Percentiles rank a stretch among this genome's conserved stretches.
phyloP scores from a whole-genome alignment of 768 basidiomycete genomes.

The Termitomyces sp. region DNA sequence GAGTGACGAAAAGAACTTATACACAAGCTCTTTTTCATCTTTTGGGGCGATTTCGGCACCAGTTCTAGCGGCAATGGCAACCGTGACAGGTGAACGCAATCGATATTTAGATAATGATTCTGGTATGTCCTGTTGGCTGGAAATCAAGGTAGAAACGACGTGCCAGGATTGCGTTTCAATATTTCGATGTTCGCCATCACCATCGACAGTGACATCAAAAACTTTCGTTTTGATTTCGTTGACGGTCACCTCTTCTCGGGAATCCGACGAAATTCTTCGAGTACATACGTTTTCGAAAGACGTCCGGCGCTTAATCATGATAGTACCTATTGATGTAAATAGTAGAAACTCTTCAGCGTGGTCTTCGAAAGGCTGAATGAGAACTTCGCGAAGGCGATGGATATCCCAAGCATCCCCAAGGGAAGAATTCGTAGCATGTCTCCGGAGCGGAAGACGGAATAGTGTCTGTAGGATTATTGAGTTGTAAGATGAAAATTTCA shows the following conservation, averaged over 20 bases:
- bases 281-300: background rate
- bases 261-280: background rate
- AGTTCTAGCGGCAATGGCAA: constrained; percentile 20
- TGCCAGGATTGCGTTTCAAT: constrained; percentile 4
- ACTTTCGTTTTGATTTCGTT: background rate
- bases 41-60: constrained; percentile 18
- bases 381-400: constrained; percentile 16
- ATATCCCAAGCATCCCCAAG: constrained; percentile 18
- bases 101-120: constrained; percentile 15
- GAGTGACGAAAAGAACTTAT: constrained; percentile 37
- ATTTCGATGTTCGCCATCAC: background rate
- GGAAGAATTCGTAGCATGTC: constrained; percentile 7
- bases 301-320: constrained; percentile 21
- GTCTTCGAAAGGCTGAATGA: constrained; percentile 25
- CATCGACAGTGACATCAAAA: background rate
- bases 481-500: background rate
- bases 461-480: constrained; percentile 28
- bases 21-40: background rate
- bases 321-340: constrained; percentile 31
- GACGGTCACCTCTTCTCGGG: background rate
- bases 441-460: constrained; percentile 40
- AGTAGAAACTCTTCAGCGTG: constrained; percentile 32
- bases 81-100: constrained; percentile 22
- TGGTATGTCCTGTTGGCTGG: background rate
- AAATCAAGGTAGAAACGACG: constrained; percentile 2